Conservation (phyloP, 306 rosid genomes). For the Medicago arabica region DNA sequence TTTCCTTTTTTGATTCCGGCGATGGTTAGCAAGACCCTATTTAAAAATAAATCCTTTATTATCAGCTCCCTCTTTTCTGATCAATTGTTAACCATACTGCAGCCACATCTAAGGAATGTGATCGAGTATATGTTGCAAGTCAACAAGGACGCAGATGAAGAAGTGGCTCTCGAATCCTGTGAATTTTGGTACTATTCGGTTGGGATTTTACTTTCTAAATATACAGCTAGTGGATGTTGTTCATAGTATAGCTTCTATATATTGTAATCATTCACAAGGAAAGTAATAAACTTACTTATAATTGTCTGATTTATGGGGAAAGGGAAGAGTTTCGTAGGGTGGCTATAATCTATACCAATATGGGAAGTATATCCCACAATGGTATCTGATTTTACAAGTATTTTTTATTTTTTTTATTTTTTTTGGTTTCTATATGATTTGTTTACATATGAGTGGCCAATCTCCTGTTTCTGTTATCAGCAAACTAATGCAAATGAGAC, state of each 20-base stretch:
- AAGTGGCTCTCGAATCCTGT: slow-evolving; percentile 98
- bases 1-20: too few species aligned
- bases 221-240: slow-evolving; percentile 25
- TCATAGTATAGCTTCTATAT: slow-evolving; percentile 36
- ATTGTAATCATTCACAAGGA: slow-evolving; percentile 31
- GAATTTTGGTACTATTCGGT: slow-evolving; percentile 86
- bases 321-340: neutral
- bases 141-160: slow-evolving; percentile 91
- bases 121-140: slow-evolving; percentile 97
- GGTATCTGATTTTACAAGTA: slow-evolving; percentile 22
- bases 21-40: too few species aligned
- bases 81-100: slow-evolving; percentile 52
- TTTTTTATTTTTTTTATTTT: neutral
- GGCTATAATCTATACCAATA: neutral
- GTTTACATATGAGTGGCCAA: neutral
- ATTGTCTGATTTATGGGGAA: neutral
- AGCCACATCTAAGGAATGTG: slow-evolving; percentile 88
- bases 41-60: slow-evolving; percentile 20
- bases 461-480: slow-evolving; percentile 29
- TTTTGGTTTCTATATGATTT: neutral
- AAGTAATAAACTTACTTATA: neutral
- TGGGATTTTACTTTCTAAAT: slow-evolving; percentile 19
- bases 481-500: slow-evolving; percentile 29
- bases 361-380: neutral
- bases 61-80: slow-evolving; percentile 39